Conservation (phyloP, 371 early-diverging fungal genomes). For the Mortierella sp. region DNA sequence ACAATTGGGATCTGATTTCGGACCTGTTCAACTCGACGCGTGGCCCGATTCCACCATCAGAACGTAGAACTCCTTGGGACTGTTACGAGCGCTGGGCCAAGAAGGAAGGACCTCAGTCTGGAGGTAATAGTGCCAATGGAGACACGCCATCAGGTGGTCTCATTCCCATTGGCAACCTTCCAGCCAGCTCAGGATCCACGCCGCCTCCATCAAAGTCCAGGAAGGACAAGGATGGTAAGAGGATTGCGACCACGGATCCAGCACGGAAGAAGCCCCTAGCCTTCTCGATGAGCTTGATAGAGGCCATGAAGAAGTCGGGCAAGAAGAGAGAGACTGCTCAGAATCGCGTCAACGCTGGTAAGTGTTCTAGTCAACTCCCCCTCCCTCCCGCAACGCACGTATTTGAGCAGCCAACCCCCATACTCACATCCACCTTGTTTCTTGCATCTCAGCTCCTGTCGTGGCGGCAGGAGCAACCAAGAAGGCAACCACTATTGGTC, state of each 20-base stretch:
- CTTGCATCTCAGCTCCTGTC: constrained; percentile 17
- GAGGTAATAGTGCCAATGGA: constrained; percentile 17
- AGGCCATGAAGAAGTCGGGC: constrained; percentile 44
- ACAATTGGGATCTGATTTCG: constrained; percentile 77
- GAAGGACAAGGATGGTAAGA: constrained; percentile 55
- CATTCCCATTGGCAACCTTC: constrained; percentile 45
- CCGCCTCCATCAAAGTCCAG: constrained; percentile 50
- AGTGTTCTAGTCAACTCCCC: background rate
- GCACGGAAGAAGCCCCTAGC: constrained; percentile 42
- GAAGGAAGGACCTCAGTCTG: constrained; percentile 46
- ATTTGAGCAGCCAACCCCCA: too few relatives aligned
- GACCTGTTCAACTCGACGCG: constrained; percentile 69
- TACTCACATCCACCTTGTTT: background rate
- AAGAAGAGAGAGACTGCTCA: constrained; percentile 47
- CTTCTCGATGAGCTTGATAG: constrained; percentile 33
- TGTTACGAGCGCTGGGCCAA: constrained; percentile 68
- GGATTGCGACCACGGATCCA: constrained; percentile 28
- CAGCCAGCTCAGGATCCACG: constrained; percentile 24
- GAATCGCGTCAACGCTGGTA: constrained; percentile 61
- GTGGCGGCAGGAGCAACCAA: constrained; percentile 37
- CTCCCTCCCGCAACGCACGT: too few relatives aligned
- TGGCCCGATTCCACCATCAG: constrained; percentile 60
- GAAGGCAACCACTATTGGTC: constrained; percentile 36
- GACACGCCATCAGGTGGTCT: constrained; percentile 29
- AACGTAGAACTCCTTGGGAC: constrained; percentile 75